Conservation (phyloP, 192 early-diverging fungal genomes). For the Linnemannia schmuckeri region DNA sequence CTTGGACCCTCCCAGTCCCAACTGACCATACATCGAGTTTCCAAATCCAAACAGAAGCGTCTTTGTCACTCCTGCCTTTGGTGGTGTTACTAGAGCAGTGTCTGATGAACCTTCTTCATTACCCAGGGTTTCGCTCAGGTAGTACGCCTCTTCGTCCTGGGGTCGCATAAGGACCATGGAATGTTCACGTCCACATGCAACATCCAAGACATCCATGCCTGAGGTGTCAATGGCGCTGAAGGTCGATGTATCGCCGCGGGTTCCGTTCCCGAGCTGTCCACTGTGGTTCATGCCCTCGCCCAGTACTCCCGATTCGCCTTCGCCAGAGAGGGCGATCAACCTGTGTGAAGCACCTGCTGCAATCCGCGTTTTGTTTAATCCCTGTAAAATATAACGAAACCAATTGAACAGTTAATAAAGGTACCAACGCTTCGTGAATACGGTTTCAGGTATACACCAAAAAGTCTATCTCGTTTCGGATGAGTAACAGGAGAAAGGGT, state of each 20-base stretch:
- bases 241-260: constrained; percentile 12
- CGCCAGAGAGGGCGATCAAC: constrained; percentile 39
- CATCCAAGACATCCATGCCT: constrained; percentile 50
- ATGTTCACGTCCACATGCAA: constrained; percentile 79
- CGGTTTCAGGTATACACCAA: background rate
- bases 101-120: constrained; percentile 1
- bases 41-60: constrained; percentile 70
- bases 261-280: constrained; percentile 61
- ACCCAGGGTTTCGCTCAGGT: background rate
- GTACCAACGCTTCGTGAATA: background rate
- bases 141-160: constrained; percentile 2
- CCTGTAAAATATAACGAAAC: constrained; percentile 3
- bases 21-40: constrained; percentile 77
- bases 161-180: constrained; percentile 66
- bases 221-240: constrained; percentile 32
- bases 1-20: constrained; percentile 66
- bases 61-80: background rate
- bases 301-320: constrained; percentile 48
- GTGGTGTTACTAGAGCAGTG: background rate
- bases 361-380: constrained; percentile 36
- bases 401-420: background rate
- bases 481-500: background rate
- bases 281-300: constrained; percentile 67
- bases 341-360: constrained; percentile 48
- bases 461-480: background rate